Evolutionary conservation across 2,329 filamentous ascomycete species (phyloP), one percentile per base, ranked within the genome.

Genomic region (Blastomyces parvus): DNA sequence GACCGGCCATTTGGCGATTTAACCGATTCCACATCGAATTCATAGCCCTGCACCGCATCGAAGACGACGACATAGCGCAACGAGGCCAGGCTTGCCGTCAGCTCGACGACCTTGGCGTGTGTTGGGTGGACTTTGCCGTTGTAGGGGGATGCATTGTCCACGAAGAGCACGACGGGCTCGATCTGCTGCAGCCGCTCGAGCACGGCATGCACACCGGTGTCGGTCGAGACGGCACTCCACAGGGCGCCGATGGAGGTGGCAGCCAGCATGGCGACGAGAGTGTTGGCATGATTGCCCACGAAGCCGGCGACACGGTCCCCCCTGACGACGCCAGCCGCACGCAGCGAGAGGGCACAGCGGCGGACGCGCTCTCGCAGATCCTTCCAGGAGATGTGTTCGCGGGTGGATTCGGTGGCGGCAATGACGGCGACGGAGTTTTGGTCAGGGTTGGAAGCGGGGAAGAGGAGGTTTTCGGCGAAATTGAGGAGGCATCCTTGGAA

Each of bases 391-490:
- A 89, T 79, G 36, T 81, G 79, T 69, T 89, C 83, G 60, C 84
- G 81, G 17, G 79, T 79, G 2, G 84, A 85, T 77, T 97, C 93
- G 13, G 91, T 96, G 3, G 85, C 87, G 33, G 88, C 89, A 69
- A 97, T 88, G 56, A 96, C 82, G 22, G 92, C 92, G 7, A 84
- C 76, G 4, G 83, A 80, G 56, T 85, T 76, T 60, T 87, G 83
- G 66, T 88, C 70, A 27, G 76, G 77, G 46, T 83, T 79, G 59
- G 80, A 81, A 2, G 79, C 75, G 3, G 93, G 93, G 74, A 88
- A 97, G 3, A 99, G 85, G 62, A 97, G 81, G 74, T 99, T 99
- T 78, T 97, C 90, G 33, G 93, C 92, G 73, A 97, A 97, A 76
- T 97, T 99, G 67, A 97, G 81, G 64, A 81, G 86, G 17, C 89